Conservation (phyloP, 1,139 yeast species). For the Spathaspora jeffriesii region DNA sequence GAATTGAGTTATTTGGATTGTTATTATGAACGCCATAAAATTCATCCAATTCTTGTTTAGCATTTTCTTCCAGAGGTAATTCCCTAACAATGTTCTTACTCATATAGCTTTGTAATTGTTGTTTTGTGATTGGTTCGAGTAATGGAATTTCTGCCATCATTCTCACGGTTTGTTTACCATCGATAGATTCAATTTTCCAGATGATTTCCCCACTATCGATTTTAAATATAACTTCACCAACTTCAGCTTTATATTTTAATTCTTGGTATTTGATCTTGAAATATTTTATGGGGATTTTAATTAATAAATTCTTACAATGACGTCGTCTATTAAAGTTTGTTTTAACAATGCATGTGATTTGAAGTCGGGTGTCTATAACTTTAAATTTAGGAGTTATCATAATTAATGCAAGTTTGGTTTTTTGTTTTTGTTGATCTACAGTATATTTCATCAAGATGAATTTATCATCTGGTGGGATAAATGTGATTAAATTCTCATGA, state of each 20-base stretch:
- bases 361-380: conserved; percentile 26
- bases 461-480: conserved; percentile 49
- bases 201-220: conserved; percentile 51
- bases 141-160: conserved; percentile 47
- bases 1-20: conserved; percentile 18
- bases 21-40: conserved; percentile 39
- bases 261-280: conserved; percentile 27
- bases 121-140: conserved; percentile 10
- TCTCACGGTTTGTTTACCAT: conserved; percentile 45
- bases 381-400: conserved; percentile 38
- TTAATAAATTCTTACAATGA: conserved; percentile 31
- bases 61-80: conserved; percentile 13
- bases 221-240: conserved; percentile 41
- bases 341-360: conserved; percentile 34
- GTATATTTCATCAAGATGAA: conserved; percentile 41
- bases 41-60: conserved; percentile 32
- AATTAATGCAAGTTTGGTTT: conserved; percentile 34
- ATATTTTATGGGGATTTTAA: conserved; percentile 34
- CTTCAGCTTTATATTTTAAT: conserved; percentile 41
- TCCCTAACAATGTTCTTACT: conserved; percentile 1
- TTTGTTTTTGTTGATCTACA: conserved; percentile 41
- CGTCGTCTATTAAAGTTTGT: conserved; percentile 36
- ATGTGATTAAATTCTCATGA: conserved; percentile 37
- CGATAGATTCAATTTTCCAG: conserved; percentile 61
- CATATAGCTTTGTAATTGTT: conserved; percentile 10